These are phyloP conservation scores for Sporothrix pallida DNA, from an alignment of 2,329 filamentous ascomycete species.

Conservation along the genomic window DNA sequence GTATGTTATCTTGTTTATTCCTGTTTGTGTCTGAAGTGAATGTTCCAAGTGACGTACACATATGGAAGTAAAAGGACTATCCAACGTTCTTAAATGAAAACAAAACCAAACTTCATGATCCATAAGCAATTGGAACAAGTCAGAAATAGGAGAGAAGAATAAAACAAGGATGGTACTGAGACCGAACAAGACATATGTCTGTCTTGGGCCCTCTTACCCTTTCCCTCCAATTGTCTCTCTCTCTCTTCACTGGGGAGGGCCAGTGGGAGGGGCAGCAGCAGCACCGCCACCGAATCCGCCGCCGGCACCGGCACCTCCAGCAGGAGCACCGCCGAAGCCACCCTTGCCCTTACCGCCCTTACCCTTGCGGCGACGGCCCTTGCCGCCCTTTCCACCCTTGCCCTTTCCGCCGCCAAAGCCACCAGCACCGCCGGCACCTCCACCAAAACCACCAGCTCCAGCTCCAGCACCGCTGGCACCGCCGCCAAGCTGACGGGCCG, in stretches of 20 bases:
- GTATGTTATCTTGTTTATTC: background rate
- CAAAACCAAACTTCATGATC: background rate
- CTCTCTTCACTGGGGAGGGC: background rate
- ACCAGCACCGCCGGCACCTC: background rate
- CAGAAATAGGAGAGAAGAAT: background rate
- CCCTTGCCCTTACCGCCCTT: constrained; percentile 21
- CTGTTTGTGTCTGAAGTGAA: background rate
- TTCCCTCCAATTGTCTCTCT: background rate
- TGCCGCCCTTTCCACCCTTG: constrained; percentile 2
- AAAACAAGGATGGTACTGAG: background rate
- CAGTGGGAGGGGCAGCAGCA: background rate
- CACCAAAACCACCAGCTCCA: background rate
- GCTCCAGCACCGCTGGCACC: background rate
- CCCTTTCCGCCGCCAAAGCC: background rate
- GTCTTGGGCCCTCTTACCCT: too few species aligned
- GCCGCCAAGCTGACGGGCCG: constrained; percentile 16
- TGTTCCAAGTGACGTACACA: background rate
- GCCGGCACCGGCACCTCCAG: background rate
- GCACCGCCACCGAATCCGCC: background rate
- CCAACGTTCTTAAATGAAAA: too few species aligned
- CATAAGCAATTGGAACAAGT: background rate
- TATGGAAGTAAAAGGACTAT: background rate
- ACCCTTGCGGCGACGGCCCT: constrained; percentile 18
- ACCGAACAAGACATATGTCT: background rate
- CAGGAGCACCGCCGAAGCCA: background rate